Percentiles rank a stretch among this genome's conserved stretches.
These are phyloP conservation scores for Mortierella sp. DNA, from an alignment of 371 early-diverging fungal species.

Conservation along the genomic window DNA sequence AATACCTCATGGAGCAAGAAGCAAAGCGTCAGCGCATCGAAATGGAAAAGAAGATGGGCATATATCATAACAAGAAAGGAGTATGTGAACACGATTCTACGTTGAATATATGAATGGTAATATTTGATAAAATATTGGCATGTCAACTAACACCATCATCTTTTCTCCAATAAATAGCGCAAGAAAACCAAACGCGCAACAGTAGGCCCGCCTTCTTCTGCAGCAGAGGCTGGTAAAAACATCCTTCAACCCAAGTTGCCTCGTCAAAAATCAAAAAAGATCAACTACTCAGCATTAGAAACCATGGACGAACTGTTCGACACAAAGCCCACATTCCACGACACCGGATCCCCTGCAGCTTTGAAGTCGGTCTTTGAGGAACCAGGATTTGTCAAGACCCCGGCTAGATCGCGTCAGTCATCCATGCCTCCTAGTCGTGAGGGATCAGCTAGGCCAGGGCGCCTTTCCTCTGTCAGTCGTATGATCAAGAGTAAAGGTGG, in stretches of 20 bases:
- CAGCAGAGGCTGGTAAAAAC: conserved; percentile 84
- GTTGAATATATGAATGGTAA: background rate
- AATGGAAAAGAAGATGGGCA: conserved; percentile 66
- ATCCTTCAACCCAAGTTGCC: conserved; percentile 73
- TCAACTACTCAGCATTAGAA: conserved; percentile 88
- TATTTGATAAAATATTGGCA: background rate
- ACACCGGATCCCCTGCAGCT: conserved; percentile 29
- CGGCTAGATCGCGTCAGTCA: conserved; percentile 44
- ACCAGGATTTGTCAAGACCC: conserved; percentile 36
- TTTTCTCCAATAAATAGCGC: conserved; percentile 28
- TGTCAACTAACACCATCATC: conserved; percentile 7
- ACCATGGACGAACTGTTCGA: conserved; percentile 74
- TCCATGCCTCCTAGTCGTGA: conserved; percentile 48
- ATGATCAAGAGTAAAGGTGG: conserved; percentile 54
- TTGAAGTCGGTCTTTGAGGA: conserved; percentile 55
- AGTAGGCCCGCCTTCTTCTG: conserved; percentile 60
- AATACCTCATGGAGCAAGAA: conserved; percentile 85
- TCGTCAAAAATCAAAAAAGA: conserved; percentile 80
- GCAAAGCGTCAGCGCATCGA: conserved; percentile 57
- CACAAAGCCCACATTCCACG: conserved; percentile 40
- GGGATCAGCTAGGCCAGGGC: conserved; percentile 45
- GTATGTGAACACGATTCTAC: conserved; percentile 36
- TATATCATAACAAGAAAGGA: conserved; percentile 58
- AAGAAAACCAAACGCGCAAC: conserved; percentile 56
- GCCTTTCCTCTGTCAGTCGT: conserved; percentile 42